Conservation (phyloP, 306 rosid genomes). For the Inga laurina region DNA sequence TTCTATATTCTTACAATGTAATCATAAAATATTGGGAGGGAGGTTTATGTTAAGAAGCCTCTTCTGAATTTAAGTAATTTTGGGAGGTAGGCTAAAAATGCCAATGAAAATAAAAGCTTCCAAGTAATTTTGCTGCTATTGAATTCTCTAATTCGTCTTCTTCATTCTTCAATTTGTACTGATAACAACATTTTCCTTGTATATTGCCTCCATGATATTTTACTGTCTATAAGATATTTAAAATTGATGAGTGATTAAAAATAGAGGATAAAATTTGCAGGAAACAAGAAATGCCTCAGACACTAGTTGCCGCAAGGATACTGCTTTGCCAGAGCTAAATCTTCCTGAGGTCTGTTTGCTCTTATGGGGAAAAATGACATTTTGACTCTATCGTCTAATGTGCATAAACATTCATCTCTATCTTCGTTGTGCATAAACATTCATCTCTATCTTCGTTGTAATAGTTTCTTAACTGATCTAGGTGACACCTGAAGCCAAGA, state of each 20-base stretch:
- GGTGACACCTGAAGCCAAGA: conserved; percentile 83
- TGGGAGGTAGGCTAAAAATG: not conserved
- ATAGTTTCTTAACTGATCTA: conserved; percentile 39
- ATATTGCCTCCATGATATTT: not conserved
- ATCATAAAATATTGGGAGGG: not conserved
- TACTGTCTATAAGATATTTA: conserved; percentile 14
- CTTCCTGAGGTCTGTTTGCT: conserved; percentile 68
- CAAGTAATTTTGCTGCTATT: not conserved
- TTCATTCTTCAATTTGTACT: not conserved
- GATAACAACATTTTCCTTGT: not conserved
- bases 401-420: not conserved
- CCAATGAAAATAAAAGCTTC: not conserved
- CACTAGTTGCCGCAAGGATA: conserved; percentile 40
- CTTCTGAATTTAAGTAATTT: conserved; percentile 9
- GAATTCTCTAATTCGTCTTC: not conserved
- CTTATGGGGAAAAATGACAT: not conserved
- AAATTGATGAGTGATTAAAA: not conserved
- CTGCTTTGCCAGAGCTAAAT: conserved; percentile 44
- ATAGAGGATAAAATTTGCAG: conserved; percentile 44
- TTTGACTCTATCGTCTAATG: conserved; percentile 10
- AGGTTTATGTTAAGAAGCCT: not conserved
- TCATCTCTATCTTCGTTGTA: conserved; percentile 10
- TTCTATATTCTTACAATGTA: not conserved
- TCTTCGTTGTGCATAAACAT: not conserved
- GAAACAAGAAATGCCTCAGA: conserved; percentile 49